Evolutionary conservation across 805 yeast species (phyloP).

Genomic region (Saccharomyces kudriavzevii): DNA sequence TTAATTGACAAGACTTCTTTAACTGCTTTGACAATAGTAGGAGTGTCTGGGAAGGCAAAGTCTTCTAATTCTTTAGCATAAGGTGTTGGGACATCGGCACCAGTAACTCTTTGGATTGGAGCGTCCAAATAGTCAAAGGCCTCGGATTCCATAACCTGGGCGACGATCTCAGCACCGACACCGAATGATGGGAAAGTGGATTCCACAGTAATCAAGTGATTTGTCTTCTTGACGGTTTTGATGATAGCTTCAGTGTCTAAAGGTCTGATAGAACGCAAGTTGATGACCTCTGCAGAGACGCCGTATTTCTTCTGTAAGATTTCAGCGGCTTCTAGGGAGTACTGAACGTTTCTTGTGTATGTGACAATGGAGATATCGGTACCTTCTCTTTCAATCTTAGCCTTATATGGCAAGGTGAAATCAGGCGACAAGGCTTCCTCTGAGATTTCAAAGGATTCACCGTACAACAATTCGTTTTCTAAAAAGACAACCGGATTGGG

Average conservation of each 20-base stretch:
- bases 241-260: constrained; percentile 82
- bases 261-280: constrained; percentile 95
- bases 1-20: constrained; percentile 71
- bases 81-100: constrained; percentile 99
- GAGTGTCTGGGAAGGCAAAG: constrained; percentile 97
- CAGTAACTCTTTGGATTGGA: constrained; percentile 97
- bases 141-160: constrained; percentile 96
- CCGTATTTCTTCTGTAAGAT: constrained; percentile 74
- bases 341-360: constrained; percentile 84
- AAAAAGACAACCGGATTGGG: constrained; percentile 95
- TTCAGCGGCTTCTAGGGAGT: constrained; percentile 86
- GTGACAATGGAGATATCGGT: constrained; percentile 81
- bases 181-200: constrained; percentile 98
- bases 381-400: constrained; percentile 92
- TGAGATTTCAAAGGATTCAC: constrained; percentile 80
- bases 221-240: constrained; percentile 89
- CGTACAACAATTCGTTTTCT: constrained; percentile 93
- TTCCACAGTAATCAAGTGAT: constrained; percentile 92
- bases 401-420: constrained; percentile 84
- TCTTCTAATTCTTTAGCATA: constrained; percentile 93
- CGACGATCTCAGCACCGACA: constrained; percentile 96
- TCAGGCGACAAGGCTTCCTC: constrained; percentile 87
- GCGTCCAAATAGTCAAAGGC: constrained; percentile 98
- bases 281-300: constrained; percentile 85
- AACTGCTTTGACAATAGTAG: constrained; percentile 78